Percentiles rank a stretch among this genome's conserved stretches.
Conservation (phyloP, 345 rosid genomes). For the Salix brachista region DNA sequence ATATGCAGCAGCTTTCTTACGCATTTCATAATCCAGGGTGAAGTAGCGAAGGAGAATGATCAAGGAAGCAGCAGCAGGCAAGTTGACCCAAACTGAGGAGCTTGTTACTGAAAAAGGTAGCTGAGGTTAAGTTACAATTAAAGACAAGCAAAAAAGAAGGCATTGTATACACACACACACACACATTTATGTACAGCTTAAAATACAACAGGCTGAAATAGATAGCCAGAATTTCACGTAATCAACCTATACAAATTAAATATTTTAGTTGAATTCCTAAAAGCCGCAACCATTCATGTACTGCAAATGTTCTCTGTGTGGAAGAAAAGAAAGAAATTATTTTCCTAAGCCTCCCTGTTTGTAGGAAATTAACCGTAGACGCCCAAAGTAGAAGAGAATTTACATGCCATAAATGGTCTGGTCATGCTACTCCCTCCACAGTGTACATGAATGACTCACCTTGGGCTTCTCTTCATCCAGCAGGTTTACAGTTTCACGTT, state of each 20-base stretch:
- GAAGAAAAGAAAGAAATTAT: neutral
- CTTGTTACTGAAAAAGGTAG: conserved; percentile 74
- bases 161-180: no score
- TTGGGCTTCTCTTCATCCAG: neutral
- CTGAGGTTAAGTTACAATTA: conserved; percentile 9
- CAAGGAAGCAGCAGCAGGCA: conserved; percentile 87
- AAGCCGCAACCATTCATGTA: neutral
- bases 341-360: neutral
- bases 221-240: neutral
- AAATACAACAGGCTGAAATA: neutral
- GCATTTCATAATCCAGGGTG: conserved; percentile 75
- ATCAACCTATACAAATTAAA: neutral
- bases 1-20: conserved; percentile 66
- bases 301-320: neutral
- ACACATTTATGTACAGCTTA: neutral
- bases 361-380: neutral
- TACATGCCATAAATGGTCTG: neutral
- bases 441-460: neutral
- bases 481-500: neutral
- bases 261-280: neutral
- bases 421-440: neutral
- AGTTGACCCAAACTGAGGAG: conserved; percentile 89
- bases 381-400: neutral
- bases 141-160: conserved; percentile 13
- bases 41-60: conserved; percentile 78